Conservation (phyloP, 192 early-diverging fungal species). For the Coemansia sp. region DNA sequence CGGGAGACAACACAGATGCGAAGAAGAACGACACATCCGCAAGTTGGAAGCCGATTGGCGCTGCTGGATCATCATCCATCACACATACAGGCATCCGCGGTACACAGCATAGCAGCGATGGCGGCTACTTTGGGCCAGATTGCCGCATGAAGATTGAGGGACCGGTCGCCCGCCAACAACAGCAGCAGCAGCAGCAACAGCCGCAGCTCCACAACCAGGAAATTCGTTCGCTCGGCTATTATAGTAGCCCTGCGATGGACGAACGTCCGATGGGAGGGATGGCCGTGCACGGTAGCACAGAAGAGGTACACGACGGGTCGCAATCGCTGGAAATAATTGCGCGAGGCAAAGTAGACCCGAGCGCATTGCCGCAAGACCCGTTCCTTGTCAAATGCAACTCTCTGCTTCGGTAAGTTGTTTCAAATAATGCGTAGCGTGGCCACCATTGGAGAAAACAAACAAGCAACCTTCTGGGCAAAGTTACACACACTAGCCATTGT, state of each 20-base stretch:
- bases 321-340: conserved; percentile 37
- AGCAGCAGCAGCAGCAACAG: background rate
- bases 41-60: conserved; percentile 3
- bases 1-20: background rate
- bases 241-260: background rate
- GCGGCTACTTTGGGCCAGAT: background rate
- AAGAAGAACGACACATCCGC: background rate
- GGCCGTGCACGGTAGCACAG: background rate
- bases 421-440: background rate
- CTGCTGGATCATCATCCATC: background rate
- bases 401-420: conserved; percentile 38
- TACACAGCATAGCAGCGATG: background rate
- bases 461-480: background rate
- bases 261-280: conserved; percentile 2
- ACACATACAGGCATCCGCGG: background rate
- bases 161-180: background rate
- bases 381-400: conserved; percentile 36
- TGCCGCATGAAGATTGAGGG: background rate
- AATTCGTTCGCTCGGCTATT: background rate
- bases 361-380: conserved; percentile 32
- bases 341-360: conserved; percentile 15
- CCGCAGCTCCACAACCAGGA: background rate
- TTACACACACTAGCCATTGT: conserved; percentile 1
- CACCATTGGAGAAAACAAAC: conserved; percentile 2
- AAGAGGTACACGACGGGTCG: background rate